phyloP scores from a whole-genome alignment of 495 filamentous ascomycete genomes.

The Darksidea phi region DNA sequence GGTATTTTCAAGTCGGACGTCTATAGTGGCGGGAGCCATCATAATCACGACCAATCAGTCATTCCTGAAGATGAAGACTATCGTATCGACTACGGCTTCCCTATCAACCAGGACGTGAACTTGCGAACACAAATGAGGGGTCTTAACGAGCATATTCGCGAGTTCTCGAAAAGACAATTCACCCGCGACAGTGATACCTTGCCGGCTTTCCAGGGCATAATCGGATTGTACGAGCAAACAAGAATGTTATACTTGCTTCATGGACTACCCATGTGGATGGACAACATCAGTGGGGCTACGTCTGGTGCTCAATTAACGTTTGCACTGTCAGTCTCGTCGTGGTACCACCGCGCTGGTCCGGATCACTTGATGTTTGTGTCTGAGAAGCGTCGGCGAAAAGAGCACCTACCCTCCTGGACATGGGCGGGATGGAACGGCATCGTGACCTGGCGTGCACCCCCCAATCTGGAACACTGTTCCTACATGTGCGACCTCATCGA shows the following conservation, averaged over 20 bases:
- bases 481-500: conserved; percentile 4
- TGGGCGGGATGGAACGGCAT: conserved; percentile 4
- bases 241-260: no score
- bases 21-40: background rate
- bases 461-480: background rate
- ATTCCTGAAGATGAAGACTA: background rate
- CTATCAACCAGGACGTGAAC: background rate
- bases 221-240: no score
- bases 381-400: background rate
- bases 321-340: conserved; percentile 4
- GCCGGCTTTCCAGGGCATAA: no score
- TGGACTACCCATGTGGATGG: no score
- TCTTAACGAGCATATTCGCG: conserved; percentile 3
- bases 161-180: background rate
- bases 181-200: background rate
- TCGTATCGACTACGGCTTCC: conserved; percentile 2
- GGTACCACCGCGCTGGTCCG: background rate
- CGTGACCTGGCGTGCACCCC: conserved; percentile 1
- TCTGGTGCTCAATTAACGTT: conserved; percentile 4
- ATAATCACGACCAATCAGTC: background rate
- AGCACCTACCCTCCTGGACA: conserved; percentile 4
- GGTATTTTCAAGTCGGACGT: conserved; percentile 1
- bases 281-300: background rate
- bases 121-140: background rate
- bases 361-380: background rate